Base-by-base conservation (phyloP, 2,329 filamentous ascomycete species). In the Endocalyx cinctus region DNA sequence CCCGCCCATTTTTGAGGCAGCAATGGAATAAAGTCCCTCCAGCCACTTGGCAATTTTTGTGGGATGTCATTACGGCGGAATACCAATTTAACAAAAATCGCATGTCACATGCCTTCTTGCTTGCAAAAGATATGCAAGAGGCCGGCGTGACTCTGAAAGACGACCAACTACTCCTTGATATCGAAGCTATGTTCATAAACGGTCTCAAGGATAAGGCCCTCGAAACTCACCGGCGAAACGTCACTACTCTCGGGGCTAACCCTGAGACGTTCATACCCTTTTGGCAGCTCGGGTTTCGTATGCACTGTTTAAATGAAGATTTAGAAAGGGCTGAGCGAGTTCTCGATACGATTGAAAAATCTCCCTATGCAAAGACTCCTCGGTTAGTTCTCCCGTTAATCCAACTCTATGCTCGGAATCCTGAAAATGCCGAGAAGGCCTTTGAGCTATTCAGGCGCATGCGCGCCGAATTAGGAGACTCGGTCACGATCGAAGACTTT, bases 401-500 rank as follows among this genome's bases (percentile, higher is more conserved):
- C 36, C 70, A 73, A 25, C 76, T 81, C 6, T 82, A 77, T 58
- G 77, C 77, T 1, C 69, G 64, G 25, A 66, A 73, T 10, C 51
- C 69, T 5, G 63, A 65, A 3, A 70, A 55, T 29, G 65, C 53
- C 38, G 72, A 63, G 13, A 68, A 69, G 41, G 85, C 85, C 0
- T 90, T 83, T 77, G 60, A 69, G 16, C 57, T 76, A 2, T 92
- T 90, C 55, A 61, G 77, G 23, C 69, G 70, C 32, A 66, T 94
- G 45, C 78, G 79, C 39, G 63, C 68, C 17, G 67, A 73, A 5
- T 66, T 87, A 3, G 77, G 74, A 1, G 52, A 67, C 16, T 59
- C 69, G 1, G 82, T 88, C 63, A 74, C 67, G 4, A 79, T 89
- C 50, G 64, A 77, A 13, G 84, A 94, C 51, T 94, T 89, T 48